These are phyloP conservation scores for Pseudopyrenochaeta lycopersici DNA, from an alignment of 2,329 filamentous ascomycete genomes.

Conservation along the genomic window DNA sequence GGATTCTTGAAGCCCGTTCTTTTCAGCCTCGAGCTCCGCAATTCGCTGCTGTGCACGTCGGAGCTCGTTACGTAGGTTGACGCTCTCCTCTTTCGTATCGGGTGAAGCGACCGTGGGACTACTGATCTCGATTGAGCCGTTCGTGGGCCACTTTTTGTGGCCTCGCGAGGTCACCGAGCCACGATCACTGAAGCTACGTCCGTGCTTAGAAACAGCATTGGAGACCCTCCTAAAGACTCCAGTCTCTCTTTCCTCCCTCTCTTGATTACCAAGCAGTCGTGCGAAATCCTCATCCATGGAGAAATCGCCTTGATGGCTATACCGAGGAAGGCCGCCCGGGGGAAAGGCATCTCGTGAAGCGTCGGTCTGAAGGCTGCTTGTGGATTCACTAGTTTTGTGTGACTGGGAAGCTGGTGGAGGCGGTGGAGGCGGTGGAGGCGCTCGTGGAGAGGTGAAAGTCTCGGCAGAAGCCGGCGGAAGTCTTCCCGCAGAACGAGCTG, in stretches of 20 bases:
- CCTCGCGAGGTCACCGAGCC: conserved; percentile 48
- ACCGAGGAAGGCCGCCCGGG: conserved; percentile 50
- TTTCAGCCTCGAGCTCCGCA: conserved; percentile 84
- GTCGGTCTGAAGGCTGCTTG: conserved; percentile 55
- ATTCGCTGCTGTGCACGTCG: conserved; percentile 84
- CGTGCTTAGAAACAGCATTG: conserved; percentile 86
- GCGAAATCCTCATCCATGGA: conserved; percentile 97
- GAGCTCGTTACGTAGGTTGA: conserved; percentile 72
- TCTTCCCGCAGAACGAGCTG: conserved; percentile 58
- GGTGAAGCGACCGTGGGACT: conserved; percentile 74
- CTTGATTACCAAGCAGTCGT: conserved; percentile 80
- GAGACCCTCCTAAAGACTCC: conserved; percentile 84
- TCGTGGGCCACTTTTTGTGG: conserved; percentile 53
- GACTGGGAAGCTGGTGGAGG: conserved; percentile 44
- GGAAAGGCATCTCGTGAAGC: conserved; percentile 39
- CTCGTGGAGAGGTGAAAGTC: conserved; percentile 57
- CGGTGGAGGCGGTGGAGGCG: conserved; percentile 50
- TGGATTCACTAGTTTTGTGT: conserved; percentile 55
- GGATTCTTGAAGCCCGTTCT: conserved; percentile 62
- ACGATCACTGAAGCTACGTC: conserved; percentile 81
- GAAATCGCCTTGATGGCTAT: conserved; percentile 83
- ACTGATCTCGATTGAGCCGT: conserved; percentile 64
- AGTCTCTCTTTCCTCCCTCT: conserved; percentile 56
- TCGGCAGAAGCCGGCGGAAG: conserved; percentile 50
- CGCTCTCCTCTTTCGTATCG: conserved; percentile 56